phyloP scores from a whole-genome alignment of 371 early-diverging fungal genomes.

The Saksenaea oblongispora region DNA sequence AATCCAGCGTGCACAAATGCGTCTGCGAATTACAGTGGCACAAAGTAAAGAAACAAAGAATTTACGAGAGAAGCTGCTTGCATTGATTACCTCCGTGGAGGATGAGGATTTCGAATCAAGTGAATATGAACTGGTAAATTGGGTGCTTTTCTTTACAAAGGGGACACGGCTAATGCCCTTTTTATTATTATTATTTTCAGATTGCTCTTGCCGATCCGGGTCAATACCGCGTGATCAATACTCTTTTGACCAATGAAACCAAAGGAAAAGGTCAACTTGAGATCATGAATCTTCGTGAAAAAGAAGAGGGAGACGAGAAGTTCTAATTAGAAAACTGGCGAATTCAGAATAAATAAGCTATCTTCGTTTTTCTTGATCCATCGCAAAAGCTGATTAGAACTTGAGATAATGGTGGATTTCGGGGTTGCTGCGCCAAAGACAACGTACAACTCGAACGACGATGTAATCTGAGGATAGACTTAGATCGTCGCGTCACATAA shows the following conservation, averaged over 20 bases:
- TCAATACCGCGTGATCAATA: slow-evolving; percentile 80
- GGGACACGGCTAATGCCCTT: background rate
- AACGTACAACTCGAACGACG: slow-evolving; percentile 71
- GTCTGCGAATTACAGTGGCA: slow-evolving; percentile 74
- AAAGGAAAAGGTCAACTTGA: slow-evolving; percentile 89
- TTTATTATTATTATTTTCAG: slow-evolving; percentile 41
- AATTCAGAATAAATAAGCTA: slow-evolving; percentile 66
- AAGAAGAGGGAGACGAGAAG: slow-evolving; percentile 81
- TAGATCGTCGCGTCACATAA: background rate
- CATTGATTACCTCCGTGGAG: slow-evolving; percentile 75
- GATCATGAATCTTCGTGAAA: slow-evolving; percentile 81
- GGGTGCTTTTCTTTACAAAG: background rate
- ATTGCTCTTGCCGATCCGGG: slow-evolving; percentile 92
- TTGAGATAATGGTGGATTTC: slow-evolving; percentile 64
- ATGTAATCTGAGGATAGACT: slow-evolving; percentile 52
- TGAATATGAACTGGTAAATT: slow-evolving; percentile 77
- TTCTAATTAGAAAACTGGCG: slow-evolving; percentile 67
- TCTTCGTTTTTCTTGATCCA: slow-evolving; percentile 81
- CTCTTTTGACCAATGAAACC: slow-evolving; percentile 78
- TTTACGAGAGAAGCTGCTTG: slow-evolving; percentile 74
- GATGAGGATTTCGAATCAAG: slow-evolving; percentile 82
- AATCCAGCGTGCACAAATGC: slow-evolving; percentile 94
- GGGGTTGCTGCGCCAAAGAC: slow-evolving; percentile 71
- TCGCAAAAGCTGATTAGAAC: slow-evolving; percentile 62
- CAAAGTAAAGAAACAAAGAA: slow-evolving; percentile 85